phyloP scores from a whole-genome alignment of 2,329 filamentous ascomycete genomes.

The Trichothecium roseum region DNA sequence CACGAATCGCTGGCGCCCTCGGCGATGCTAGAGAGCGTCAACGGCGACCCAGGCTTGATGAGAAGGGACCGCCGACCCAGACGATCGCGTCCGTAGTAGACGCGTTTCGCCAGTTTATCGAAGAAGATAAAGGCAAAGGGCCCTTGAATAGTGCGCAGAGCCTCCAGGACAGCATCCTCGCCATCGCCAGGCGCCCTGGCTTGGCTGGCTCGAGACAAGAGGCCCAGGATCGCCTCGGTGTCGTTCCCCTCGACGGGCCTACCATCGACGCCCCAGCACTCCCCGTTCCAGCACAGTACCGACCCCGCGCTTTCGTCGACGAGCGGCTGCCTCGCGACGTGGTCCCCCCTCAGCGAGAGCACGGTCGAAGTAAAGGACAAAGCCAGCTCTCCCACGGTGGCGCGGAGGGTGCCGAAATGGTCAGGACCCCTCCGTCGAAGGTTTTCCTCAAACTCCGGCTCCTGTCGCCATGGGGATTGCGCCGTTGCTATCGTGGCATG shows the following conservation, averaged over 20 bases:
- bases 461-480: conserved; percentile 5
- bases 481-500: conserved; percentile 36
- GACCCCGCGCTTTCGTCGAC: conserved; percentile 44
- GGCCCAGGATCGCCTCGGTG: conserved; percentile 55
- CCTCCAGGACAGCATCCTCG: conserved; percentile 31
- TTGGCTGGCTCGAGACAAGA: conserved; percentile 38
- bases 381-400: conserved; percentile 23
- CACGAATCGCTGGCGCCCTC: conserved; percentile 45
- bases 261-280: conserved; percentile 70
- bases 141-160: conserved; percentile 56
- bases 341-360: conserved; percentile 72
- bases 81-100: conserved; percentile 82
- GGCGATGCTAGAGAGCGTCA: conserved; percentile 64
- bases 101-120: conserved; percentile 45
- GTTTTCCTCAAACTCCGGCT: conserved; percentile 27
- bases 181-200: conserved; percentile 9
- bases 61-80: conserved; percentile 80
- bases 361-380: conserved; percentile 73
- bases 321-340: conserved; percentile 65
- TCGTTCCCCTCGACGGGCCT: conserved; percentile 63
- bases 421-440: conserved; percentile 51
- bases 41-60: conserved; percentile 30
- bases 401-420: conserved; percentile 35
- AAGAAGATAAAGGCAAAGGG: conserved; percentile 87
- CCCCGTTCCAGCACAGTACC: conserved; percentile 91